Conservation (phyloP, 352 stramenopile genomes). For the Pythium oligandrum region DNA sequence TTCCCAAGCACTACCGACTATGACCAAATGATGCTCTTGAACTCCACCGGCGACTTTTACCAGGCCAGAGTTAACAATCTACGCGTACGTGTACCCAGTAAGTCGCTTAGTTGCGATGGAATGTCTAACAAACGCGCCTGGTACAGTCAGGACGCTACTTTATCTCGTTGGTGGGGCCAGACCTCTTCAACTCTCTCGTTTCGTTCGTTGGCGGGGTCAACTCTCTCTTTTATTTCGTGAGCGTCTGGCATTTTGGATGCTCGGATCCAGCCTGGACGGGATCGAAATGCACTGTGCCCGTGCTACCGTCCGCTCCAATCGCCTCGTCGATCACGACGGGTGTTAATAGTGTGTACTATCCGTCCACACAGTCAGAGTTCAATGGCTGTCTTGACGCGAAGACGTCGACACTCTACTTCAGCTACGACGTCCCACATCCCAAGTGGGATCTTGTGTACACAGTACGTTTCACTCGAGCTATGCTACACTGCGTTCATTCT, state of each 20-base stretch:
- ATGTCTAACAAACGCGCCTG: neutral
- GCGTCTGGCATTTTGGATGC: constrained; percentile 22
- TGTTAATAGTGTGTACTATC: constrained; percentile 4
- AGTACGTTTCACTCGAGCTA: constrained; percentile 9
- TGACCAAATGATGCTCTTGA: constrained; percentile 18
- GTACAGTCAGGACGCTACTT: constrained; percentile 19
- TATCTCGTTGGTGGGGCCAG: constrained; percentile 12
- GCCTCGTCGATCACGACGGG: constrained; percentile 4
- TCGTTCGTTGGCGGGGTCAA: constrained; percentile 15
- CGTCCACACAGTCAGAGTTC: neutral
- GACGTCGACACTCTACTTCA: constrained; percentile 10
- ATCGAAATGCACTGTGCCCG: constrained; percentile 5
- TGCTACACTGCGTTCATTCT: neutral
- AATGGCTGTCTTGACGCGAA: constrained; percentile 14
- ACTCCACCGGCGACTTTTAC: constrained; percentile 12
- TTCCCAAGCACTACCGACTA: constrained; percentile 19
- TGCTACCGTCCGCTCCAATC: constrained; percentile 4
- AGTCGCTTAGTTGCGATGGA: neutral
- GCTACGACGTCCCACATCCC: constrained; percentile 10
- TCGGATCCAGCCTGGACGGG: constrained; percentile 11
- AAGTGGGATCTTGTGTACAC: constrained; percentile 20
- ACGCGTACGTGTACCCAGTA: constrained; percentile 2
- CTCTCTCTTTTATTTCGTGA: constrained; percentile 20
- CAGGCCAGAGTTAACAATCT: constrained; percentile 17
- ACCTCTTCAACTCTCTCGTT: constrained; percentile 18